Evolutionary conservation across 1,139 yeast genomes (phyloP).

Genomic region (Yarrowia galli): DNA sequence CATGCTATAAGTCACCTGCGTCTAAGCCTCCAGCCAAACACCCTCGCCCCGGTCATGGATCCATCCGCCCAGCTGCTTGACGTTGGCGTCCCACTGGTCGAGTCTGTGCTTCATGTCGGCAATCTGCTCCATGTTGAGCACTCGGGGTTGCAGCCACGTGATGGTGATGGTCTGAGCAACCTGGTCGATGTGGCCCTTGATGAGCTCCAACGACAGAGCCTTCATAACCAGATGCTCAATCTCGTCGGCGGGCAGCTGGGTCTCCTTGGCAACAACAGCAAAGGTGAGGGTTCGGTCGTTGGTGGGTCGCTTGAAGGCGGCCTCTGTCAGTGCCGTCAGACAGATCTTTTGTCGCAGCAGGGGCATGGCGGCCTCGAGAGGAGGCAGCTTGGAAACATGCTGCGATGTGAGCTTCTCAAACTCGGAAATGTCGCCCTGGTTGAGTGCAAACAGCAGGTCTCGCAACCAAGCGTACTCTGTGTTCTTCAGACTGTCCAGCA

Average conservation of each 20-base stretch:
- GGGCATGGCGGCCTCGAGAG: constrained; percentile 64
- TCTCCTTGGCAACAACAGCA: constrained; percentile 76
- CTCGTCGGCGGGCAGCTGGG: constrained; percentile 68
- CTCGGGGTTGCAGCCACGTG: constrained; percentile 96
- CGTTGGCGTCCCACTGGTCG: constrained; percentile 78
- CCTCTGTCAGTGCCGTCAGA: constrained; percentile 88
- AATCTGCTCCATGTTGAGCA: constrained; percentile 82
- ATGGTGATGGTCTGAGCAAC: constrained; percentile 78
- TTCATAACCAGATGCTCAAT: constrained; percentile 93
- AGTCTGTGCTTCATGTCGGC: constrained; percentile 76
- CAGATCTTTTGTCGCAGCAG: constrained; percentile 90
- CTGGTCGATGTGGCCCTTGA: constrained; percentile 89
- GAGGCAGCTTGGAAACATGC: constrained; percentile 60
- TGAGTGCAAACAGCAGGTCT: constrained; percentile 70
- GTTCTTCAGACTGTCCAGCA: constrained; percentile 63
- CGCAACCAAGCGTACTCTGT: constrained; percentile 75
- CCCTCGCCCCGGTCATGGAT: constrained; percentile 66
- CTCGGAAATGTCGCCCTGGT: constrained; percentile 74
- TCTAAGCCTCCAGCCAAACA: constrained; percentile 56
- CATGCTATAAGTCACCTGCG: not conserved
- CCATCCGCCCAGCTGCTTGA: constrained; percentile 66
- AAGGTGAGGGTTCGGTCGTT: constrained; percentile 78
- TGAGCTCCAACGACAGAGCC: constrained; percentile 81
- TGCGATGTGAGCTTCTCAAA: constrained; percentile 62
- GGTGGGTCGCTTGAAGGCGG: constrained; percentile 79